phyloP scores from a whole-genome alignment of 2,329 filamentous ascomycete species.

The Calonectria pseudoreteaudii region DNA sequence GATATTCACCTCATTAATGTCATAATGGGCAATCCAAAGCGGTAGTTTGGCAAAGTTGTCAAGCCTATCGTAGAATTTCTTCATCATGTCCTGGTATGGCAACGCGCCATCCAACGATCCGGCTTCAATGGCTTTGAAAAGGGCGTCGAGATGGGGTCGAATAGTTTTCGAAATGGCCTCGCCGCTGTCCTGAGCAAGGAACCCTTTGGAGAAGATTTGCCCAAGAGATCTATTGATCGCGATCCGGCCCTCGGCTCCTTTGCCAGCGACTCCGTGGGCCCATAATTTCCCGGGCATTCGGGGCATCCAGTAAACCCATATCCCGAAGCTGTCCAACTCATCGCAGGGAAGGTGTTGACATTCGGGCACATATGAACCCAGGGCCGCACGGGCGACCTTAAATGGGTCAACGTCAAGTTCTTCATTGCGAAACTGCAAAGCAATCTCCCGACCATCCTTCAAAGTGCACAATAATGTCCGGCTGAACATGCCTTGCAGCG shows the following conservation, averaged over 20 bases:
- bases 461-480: neutral
- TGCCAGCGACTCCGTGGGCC: neutral
- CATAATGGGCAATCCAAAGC: neutral
- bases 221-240: neutral
- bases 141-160: neutral
- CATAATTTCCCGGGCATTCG: neutral
- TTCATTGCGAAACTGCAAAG: neutral
- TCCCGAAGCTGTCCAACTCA: no score
- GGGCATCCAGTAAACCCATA: no score
- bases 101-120: no score
- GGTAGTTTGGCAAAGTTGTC: neutral
- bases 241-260: neutral
- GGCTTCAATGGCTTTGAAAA: neutral
- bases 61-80: neutral
- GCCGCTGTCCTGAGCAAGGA: neutral
- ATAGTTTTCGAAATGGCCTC: neutral
- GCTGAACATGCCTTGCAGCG: neutral
- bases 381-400: neutral
- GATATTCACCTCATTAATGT: neutral
- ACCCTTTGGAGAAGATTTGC: neutral
- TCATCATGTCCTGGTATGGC: no score
- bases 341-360: no score
- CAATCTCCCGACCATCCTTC: neutral
- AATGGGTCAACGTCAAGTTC: neutral
- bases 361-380: neutral